Base-by-base conservation (phyloP, 306 rosid species). In the Betula pendula region DNA sequence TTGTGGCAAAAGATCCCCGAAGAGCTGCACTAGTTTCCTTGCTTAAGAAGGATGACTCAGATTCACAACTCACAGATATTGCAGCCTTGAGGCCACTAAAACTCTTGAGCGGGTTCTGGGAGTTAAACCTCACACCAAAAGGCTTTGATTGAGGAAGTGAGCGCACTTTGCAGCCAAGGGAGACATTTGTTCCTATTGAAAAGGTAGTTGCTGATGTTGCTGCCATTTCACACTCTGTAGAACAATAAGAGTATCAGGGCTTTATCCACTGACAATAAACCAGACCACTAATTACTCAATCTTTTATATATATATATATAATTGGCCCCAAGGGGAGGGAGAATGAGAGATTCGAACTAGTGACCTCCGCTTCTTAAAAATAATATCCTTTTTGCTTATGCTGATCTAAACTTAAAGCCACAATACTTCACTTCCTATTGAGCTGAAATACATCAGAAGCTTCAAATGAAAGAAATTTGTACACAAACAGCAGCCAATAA, bases 51-150 rank as follows among this genome's bases (percentile, higher is more conserved):
- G 93, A 88, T 4, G 77, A 82, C 45, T 88, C 87, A 0, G 94
- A 62, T 20, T 89, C 93, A 1, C 56, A 86, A 42, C 80, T 60
- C 17, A 83, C 70, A 16, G 81, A 81, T 29, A 88, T 19, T 53
- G 81, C 52, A 15, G 90, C 92, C 88, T 87, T 90, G 77, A 92
- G 95, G 56, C 97, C 97, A 47, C 84, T 79, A 83, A 92, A 95
- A 78, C 80, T 89, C 81, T 73, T 90, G 24, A 92, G 79, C 35
- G 82, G 79, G 82, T 78, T 84, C 29, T 85, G 90, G 73, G 90
- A 67, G 78, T 67, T 87, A 71, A 87, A 65, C 73, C 85, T 89
- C 75, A 88, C 71, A 68, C 83, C 81, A 73, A 77, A 81, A 45
- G 90, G 71, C 73, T 84, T 92, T 55, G 88, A 81, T 35, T 85